Percentiles rank a stretch among this genome's conserved stretches.
phyloP scores from a whole-genome alignment of 2,329 filamentous ascomycete species.

The Aspergillus tamarii region DNA sequence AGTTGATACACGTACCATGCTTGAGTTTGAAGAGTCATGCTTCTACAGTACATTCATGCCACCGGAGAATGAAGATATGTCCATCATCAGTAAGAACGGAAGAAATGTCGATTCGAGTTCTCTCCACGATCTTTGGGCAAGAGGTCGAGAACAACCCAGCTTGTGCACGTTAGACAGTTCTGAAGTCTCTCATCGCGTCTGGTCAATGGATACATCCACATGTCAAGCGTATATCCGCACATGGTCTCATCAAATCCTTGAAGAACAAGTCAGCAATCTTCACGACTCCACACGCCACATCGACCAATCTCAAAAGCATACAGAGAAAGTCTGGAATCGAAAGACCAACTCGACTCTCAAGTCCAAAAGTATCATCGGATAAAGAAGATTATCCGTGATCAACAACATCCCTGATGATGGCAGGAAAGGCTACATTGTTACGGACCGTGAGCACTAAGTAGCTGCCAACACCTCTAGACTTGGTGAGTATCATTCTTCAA shows the following conservation, averaged over 20 bases:
- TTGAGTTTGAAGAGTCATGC: conserved; percentile 34
- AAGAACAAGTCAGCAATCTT: conserved; percentile 52
- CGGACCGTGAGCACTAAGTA: too few species aligned
- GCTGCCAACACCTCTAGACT: too few species aligned
- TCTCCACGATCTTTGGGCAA: background rate
- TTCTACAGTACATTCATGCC: background rate
- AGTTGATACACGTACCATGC: conserved; percentile 27
- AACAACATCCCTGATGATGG: too few species aligned
- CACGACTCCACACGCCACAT: conserved; percentile 14
- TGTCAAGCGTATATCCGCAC: conserved; percentile 39
- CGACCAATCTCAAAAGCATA: conserved; percentile 17
- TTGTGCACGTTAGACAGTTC: conserved; percentile 25
- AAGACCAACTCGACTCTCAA: conserved; percentile 44
- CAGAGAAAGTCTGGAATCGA: conserved; percentile 18
- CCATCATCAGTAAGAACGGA: background rate
- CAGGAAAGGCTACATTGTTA: too few species aligned
- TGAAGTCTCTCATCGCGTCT: conserved; percentile 46
- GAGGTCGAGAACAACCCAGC: background rate
- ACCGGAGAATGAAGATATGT: background rate
- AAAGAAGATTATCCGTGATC: too few species aligned
- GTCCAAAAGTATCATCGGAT: conserved; percentile 64
- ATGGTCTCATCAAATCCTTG: conserved; percentile 53
- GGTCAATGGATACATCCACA: conserved; percentile 50
- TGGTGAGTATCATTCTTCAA: too few species aligned
- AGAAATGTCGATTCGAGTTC: background rate